Evolutionary conservation across 2,329 filamentous ascomycete genomes (phyloP).

Genomic region (Septoria petroselini): DNA sequence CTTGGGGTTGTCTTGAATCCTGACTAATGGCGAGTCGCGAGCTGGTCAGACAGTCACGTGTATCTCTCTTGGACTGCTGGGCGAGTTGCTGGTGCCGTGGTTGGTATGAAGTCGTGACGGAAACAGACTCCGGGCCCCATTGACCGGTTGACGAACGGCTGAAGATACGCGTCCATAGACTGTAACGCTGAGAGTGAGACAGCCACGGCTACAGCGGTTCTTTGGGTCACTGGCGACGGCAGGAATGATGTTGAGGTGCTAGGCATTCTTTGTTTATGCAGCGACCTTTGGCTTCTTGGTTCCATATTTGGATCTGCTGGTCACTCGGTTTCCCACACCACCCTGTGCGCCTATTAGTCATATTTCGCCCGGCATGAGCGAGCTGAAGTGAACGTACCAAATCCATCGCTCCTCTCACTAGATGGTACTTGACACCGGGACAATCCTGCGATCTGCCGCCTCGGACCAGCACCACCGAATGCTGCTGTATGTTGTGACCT

Average conservation of each 20-base stretch:
- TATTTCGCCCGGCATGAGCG: background rate
- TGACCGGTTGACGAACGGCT: background rate
- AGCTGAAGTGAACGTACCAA: constrained; percentile 60
- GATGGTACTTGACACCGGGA: constrained; percentile 93
- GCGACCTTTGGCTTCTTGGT: constrained; percentile 93
- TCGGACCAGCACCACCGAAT: constrained; percentile 93
- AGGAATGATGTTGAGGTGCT: background rate
- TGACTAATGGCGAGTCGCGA: background rate
- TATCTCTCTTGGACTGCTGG: background rate
- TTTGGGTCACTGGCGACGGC: too few species aligned
- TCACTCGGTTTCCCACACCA: constrained; percentile 80
- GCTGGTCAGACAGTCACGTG: background rate
- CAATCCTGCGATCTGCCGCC: constrained; percentile 94
- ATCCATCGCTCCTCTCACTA: constrained; percentile 88
- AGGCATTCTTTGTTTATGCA: constrained; percentile 43
- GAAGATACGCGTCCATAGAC: background rate
- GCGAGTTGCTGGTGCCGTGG: too few species aligned
- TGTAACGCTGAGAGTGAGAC: too few species aligned
- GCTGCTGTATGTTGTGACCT: constrained; percentile 97
- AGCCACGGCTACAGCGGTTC: too few species aligned
- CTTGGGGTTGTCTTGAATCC: constrained; percentile 1
- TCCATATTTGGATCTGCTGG: constrained; percentile 91
- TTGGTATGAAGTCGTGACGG: background rate
- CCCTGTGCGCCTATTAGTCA: constrained; percentile 55
- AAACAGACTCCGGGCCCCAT: too few species aligned